A percentile compares a stretch with the other conserved stretches of the same genome.
Conservation (phyloP, 2,329 filamentous ascomycete species). For the Fusarium pseudograminearum region DNA sequence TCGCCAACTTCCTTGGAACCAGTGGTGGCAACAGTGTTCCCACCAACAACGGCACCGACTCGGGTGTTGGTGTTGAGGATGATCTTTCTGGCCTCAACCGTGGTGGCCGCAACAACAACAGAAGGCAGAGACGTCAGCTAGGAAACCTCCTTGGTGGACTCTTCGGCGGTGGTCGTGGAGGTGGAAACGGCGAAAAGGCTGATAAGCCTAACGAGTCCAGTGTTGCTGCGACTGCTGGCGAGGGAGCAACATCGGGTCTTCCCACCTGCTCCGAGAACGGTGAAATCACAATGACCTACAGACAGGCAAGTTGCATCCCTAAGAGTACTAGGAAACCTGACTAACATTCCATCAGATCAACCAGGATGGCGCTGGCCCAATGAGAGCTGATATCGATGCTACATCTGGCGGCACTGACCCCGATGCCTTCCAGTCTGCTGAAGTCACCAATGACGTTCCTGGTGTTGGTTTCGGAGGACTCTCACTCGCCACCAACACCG, state of each 20-base stretch:
- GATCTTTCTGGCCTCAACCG: conserved; percentile 50
- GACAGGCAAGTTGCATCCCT: conserved; percentile 51
- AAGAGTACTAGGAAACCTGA: fast-evolving
- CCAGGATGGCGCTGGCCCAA: conserved; percentile 75
- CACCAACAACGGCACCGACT: conserved; percentile 55
- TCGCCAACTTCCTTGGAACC: conserved; percentile 69
- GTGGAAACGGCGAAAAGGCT: conserved; percentile 55
- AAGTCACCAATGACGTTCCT: conserved; percentile 71
- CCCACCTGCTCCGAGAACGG: conserved; percentile 72
- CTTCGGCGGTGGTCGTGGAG: conserved; percentile 39
- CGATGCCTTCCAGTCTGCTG: conserved; percentile 69
- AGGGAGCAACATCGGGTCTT: conserved; percentile 65
- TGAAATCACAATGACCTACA: conserved; percentile 72
- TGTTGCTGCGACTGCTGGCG: conserved; percentile 66
- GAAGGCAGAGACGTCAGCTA: conserved; percentile 47
- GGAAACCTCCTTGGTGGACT: conserved; percentile 39
- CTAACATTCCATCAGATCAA: conserved; percentile 64
- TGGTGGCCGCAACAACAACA: conserved; percentile 15
- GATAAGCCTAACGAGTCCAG: conserved; percentile 50
- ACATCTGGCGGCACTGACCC: conserved; percentile 73
- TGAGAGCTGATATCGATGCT: conserved; percentile 70
- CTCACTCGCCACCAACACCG: conserved; percentile 69
- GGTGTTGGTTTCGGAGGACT: conserved; percentile 68
- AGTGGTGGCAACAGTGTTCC: conserved; percentile 46
- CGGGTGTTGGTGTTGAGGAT: conserved; percentile 59